These are phyloP conservation scores for Casuarina equisetifolia DNA, from an alignment of 306 rosid species.

Conservation along the genomic window DNA sequence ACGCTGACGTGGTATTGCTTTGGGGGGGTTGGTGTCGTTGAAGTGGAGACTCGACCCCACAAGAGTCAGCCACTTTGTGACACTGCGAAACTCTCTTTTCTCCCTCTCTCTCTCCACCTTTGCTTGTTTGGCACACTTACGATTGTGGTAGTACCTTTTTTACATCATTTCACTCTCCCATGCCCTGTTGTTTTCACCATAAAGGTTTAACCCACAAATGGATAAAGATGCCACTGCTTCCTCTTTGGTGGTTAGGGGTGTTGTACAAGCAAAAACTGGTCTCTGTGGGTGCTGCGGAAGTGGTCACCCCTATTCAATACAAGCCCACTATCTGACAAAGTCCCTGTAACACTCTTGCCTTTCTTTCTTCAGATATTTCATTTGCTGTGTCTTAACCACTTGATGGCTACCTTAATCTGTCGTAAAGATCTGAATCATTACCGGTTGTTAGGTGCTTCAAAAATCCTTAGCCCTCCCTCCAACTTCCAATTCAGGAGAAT, in stretches of 20 bases:
- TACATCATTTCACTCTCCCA: constrained; percentile 54
- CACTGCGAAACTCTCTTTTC: constrained; percentile 19
- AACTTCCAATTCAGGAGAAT: too few species aligned
- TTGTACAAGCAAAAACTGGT: constrained; percentile 54
- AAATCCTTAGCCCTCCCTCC: too few species aligned
- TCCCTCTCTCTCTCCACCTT: constrained; percentile 37
- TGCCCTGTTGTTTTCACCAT: constrained; percentile 70
- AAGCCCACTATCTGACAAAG: constrained; percentile 25
- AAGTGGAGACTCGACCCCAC: constrained; percentile 74
- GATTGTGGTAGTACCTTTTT: constrained; percentile 32
- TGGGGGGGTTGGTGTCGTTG: constrained; percentile 63
- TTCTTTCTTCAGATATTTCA: constrained; percentile 6
- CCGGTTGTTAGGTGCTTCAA: not conserved
- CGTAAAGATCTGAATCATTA: constrained; percentile 38
- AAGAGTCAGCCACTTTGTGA: constrained; percentile 58
- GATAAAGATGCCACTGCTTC: constrained; percentile 44
- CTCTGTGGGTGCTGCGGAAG: constrained; percentile 21
- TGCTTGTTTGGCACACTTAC: constrained; percentile 74
- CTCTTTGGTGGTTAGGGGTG: constrained; percentile 55
- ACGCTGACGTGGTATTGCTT: constrained; percentile 66
- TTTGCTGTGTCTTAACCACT: constrained; percentile 36
- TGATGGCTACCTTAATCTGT: constrained; percentile 36
- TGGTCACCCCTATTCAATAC: not conserved
- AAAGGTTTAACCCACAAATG: constrained; percentile 52
- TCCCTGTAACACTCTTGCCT: constrained; percentile 12